A percentile compares a stretch with the other conserved stretches of the same genome.
Evolutionary conservation across 306 rosid species (phyloP).

Genomic region (Glycine soja): DNA sequence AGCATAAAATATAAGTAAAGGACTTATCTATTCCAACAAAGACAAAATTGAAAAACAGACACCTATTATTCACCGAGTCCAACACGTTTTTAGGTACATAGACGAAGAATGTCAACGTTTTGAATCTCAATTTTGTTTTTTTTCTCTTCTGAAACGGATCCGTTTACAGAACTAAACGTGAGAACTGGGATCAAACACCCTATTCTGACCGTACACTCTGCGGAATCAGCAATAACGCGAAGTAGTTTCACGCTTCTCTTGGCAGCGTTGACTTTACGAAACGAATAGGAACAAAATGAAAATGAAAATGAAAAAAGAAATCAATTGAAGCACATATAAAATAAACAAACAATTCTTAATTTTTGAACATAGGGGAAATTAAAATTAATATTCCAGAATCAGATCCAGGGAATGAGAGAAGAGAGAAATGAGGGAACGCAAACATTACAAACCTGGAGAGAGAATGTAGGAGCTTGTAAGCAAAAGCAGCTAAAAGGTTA

Average conservation of each 20-base stretch:
- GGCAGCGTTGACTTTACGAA: background rate
- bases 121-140: constrained; percentile 1
- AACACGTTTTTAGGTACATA: background rate
- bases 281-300: background rate
- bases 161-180: background rate
- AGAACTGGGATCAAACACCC: constrained; percentile 5
- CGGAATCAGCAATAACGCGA: constrained; percentile 2
- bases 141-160: constrained; percentile 7
- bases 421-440: background rate
- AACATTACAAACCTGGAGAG: background rate
- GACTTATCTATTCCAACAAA: background rate
- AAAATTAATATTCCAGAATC: background rate
- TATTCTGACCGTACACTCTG: background rate
- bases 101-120: constrained; percentile 36
- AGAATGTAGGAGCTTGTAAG: background rate
- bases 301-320: background rate
- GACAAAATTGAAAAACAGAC: constrained; percentile 13
- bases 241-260: background rate
- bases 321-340: background rate
- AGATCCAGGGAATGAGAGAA: background rate
- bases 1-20: background rate
- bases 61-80: background rate
- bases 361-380: too few species aligned
- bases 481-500: background rate
- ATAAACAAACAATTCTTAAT: too few species aligned